Evolutionary conservation across 768 basidiomycete species (phyloP).

Genomic region (Boletus fagicola): DNA sequence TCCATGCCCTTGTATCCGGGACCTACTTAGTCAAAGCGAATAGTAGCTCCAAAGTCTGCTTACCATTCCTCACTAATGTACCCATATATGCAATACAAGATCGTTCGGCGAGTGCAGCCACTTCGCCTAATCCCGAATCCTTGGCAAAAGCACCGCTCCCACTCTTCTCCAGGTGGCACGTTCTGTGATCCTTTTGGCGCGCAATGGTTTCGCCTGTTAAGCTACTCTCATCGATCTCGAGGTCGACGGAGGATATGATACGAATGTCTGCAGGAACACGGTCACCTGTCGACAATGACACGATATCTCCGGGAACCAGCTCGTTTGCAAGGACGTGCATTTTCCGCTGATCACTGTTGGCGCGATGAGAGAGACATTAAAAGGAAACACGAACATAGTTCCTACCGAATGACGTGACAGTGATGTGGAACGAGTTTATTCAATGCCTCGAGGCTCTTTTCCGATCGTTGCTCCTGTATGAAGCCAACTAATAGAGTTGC

Average conservation of each 20-base stretch:
- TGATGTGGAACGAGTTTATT: slow-evolving; percentile 98
- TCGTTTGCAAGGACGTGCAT: slow-evolving; percentile 90
- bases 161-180: slow-evolving; percentile 47
- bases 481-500: slow-evolving; percentile 65
- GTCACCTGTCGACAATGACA: slow-evolving; percentile 87
- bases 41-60: slow-evolving; percentile 8
- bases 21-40: slow-evolving; percentile 3
- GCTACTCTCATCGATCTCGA: slow-evolving; percentile 95
- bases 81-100: slow-evolving; percentile 94
- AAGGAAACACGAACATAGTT: background rate
- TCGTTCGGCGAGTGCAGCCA: slow-evolving; percentile 74
- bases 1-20: slow-evolving; percentile 59
- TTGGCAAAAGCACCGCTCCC: slow-evolving; percentile 6
- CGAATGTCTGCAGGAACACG: slow-evolving; percentile 93
- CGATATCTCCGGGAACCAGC: slow-evolving; percentile 93
- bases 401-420: slow-evolving; percentile 79
- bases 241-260: slow-evolving; percentile 72
- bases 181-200: slow-evolving; percentile 61
- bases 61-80: slow-evolving; percentile 87
- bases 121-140: slow-evolving; percentile 37
- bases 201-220: slow-evolving; percentile 91
- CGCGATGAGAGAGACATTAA: background rate
- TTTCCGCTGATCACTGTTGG: slow-evolving; percentile 47
- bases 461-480: slow-evolving; percentile 92
- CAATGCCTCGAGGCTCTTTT: slow-evolving; percentile 90